Base-by-base conservation (phyloP, 306 rosid species). In the Erythrophleum fordii region DNA sequence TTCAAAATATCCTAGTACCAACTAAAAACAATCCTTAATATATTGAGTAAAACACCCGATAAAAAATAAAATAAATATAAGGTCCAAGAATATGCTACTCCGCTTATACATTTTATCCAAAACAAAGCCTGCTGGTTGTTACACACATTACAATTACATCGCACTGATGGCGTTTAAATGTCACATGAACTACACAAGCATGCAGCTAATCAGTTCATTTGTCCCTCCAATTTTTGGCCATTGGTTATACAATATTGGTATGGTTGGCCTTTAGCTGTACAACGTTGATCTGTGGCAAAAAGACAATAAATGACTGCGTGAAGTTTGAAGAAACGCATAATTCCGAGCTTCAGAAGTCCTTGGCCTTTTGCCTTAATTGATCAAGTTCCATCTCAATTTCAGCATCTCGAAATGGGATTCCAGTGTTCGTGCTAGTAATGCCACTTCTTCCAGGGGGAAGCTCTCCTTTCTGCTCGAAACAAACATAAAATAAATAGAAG, bases 401-500 rank as follows among this genome's bases (percentile, higher is more conserved):
- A 10, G 92, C 56, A 82, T 94, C 98, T 78, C 89, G 91, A 86
- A 92, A 82, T 20, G 97, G 97, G 48, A 60, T 86, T 77, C 87
- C 89, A 60, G 85, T 80, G 64, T 52, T 86, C 67, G 91, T 26
- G 70, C 83, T 86, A 10, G 86, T 34, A 52, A 80, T 20, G 42
- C 41, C 67, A 53, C 90, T 89, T 91, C 97, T 90, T 82, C 98
- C 98, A 4, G 94, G 97, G 28, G 97, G 98, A 77, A 94, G 97
- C 76, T 94, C 94, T 59, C 98, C 98, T 89, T 92, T 94, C 98
- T 94, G 91, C 81, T 79, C 18, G 62, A 80, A 81, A 51, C 76
- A 78, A 81, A 71, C 72, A 83, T 39, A 61, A 74, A 75, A 39
- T 39, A 2, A 74, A 45, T 7, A 56, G 26, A 53, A 2, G 58